A percentile compares a stretch with the other conserved stretches of the same genome.
phyloP scores from a whole-genome alignment of 2,329 filamentous ascomycete genomes.

The Tolypocladium nubicola region DNA sequence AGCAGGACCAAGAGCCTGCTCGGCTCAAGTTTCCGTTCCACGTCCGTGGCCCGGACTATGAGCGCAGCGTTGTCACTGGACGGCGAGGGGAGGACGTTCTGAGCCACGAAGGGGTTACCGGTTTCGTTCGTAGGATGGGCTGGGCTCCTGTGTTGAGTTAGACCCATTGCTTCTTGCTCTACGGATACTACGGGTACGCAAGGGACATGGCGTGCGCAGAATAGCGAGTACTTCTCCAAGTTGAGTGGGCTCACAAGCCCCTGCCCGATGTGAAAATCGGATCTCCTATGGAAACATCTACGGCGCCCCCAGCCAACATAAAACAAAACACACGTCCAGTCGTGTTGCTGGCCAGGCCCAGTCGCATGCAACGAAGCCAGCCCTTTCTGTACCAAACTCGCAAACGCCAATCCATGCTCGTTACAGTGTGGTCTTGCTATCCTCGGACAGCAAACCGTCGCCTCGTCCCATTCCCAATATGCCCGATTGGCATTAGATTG shows the following conservation, averaged over 20 bases:
- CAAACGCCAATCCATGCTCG: constrained; percentile 20
- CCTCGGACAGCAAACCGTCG: neutral
- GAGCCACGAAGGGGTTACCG: constrained; percentile 46
- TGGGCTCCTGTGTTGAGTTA: constrained; percentile 41
- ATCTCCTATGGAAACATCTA: neutral
- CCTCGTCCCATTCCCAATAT: neutral
- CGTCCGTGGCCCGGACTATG: constrained; percentile 47
- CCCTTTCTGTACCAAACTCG: constrained; percentile 5
- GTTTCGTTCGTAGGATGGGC: constrained; percentile 46
- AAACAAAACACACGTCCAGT: neutral
- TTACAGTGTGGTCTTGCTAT: constrained; percentile 10
- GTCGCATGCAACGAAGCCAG: neutral
- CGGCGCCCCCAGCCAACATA: neutral
- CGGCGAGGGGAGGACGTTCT: constrained; percentile 48
- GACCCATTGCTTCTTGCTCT: neutral
- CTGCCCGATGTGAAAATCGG: neutral
- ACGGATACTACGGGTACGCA: neutral
- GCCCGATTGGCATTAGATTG: neutral
- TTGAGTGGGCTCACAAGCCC: neutral
- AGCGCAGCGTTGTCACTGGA: constrained; percentile 58
- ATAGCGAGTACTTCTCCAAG: neutral
- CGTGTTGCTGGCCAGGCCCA: neutral
- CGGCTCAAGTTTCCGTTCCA: constrained; percentile 46
- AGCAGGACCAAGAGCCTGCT: neutral
- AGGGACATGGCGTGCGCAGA: too few species aligned